Evolutionary conservation across 2,329 filamentous ascomycete species (phyloP), one percentile per base, ranked within the genome.

Genomic region (Botrytis galanthina): DNA sequence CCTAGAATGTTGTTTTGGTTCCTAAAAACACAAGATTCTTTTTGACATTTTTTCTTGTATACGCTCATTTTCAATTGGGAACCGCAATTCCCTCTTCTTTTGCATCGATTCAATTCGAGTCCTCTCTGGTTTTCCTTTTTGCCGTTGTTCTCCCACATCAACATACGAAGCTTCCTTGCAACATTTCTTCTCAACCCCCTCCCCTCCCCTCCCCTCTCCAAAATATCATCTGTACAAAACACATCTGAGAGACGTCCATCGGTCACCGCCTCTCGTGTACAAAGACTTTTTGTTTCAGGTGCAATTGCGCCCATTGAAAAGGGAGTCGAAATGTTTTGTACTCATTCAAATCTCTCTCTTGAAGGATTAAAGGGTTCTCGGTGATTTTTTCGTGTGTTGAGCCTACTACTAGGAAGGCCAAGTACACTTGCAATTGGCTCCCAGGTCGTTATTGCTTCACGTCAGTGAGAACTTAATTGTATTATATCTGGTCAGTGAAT

Each of bases 331-430:
- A 81, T 81, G 79, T 79, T 80, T 79, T 80, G 77, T 76, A 78
- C 76, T 77, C 74, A 63, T 75, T 77, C 75, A 69, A 76, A 71
- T 77, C 51, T 74, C 75, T 83, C 59, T 81, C 80, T 72, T 81
- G 82, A n/a, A 79, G 79, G 10, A 75, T 82, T 37, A 81, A 83
- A 73, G 75, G 78, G 9, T 82, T 82, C 71, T 68, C 71, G 60
- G 60, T 57, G 63, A 72, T 64, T 54, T 35, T 44, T 61, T 63
- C 32, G 61, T 32, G 60, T 71, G 70, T 57, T 66, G 60, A n/a
- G 44, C 32, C 60, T 39, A 22, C 44, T 64, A 54, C 60, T 29
- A 54, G 64, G 42, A 78, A 76, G 61, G 73, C 78, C 76, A 77
- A 68, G 39, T 61, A 72, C 51, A 68, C 48, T 48, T 37, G 66